These are phyloP conservation scores for Dryadomyces sulphureus DNA, from an alignment of 2,329 filamentous ascomycete species.

Conservation along the genomic window DNA sequence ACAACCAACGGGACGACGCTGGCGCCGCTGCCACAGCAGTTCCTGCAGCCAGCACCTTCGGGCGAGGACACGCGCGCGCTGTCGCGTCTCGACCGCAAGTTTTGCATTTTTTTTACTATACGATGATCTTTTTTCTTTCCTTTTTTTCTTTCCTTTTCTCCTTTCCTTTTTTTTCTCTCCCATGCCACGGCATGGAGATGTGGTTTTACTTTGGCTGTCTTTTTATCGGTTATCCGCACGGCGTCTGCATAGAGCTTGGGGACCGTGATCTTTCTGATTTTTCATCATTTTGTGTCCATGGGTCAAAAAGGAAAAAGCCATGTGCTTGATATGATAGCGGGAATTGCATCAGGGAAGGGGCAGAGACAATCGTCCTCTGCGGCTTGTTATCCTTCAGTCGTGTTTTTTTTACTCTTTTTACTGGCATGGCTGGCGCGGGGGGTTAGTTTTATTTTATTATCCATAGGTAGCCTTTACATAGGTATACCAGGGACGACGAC, in stretches of 20 bases:
- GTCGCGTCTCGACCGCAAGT: slow-evolving; percentile 15
- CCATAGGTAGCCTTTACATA: neutral
- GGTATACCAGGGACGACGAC: neutral
- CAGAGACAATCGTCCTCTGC: neutral
- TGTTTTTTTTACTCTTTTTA: neutral
- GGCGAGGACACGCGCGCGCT: slow-evolving; percentile 12
- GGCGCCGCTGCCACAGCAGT: slow-evolving; percentile 6
- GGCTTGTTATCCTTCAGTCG: neutral
- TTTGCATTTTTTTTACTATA: slow-evolving; percentile 12
- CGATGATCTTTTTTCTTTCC: neutral
- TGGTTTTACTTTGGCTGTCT: neutral
- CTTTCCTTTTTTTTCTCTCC: neutral
- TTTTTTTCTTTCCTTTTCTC: neutral
- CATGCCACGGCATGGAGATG: neutral
- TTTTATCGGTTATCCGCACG: neutral
- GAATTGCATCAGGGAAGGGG: neutral
- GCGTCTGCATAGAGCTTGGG: neutral
- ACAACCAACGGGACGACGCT: neutral
- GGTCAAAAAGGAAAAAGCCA: neutral
- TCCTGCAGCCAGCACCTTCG: slow-evolving; percentile 10
- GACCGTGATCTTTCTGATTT: neutral
- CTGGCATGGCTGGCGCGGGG: neutral
- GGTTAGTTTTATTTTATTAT: neutral
- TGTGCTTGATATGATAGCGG: neutral
- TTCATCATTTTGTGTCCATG: neutral